Percentiles rank a stretch among this genome's conserved stretches.
phyloP scores from a whole-genome alignment of 768 basidiomycete species.

The Naematelia encephala region DNA sequence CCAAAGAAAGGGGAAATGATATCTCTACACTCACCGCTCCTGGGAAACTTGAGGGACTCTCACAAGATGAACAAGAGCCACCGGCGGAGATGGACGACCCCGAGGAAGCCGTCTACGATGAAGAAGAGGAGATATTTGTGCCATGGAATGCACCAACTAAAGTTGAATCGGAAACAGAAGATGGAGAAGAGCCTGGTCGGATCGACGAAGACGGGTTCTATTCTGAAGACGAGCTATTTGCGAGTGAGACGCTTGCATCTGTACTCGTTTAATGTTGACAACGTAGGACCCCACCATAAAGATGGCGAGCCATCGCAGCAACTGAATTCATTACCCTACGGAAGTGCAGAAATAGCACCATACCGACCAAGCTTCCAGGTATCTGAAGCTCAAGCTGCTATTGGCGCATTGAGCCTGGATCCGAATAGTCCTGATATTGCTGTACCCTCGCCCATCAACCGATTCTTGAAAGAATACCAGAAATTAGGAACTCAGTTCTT shows the following conservation, averaged over 20 bases:
- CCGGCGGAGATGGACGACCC: conserved; percentile 7
- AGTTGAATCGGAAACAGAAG: not conserved
- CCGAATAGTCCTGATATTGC: conserved; percentile 18
- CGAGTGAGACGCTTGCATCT: conserved; percentile 3
- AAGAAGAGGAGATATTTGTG: conserved; percentile 16
- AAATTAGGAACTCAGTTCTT: conserved; percentile 80
- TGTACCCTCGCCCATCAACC: conserved; percentile 61
- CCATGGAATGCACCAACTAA: conserved; percentile 5
- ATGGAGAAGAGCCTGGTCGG: conserved; percentile 8
- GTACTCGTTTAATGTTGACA: not conserved
- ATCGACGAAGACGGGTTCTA: conserved; percentile 24
- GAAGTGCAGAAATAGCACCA: not conserved
- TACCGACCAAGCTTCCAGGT: conserved; percentile 26
- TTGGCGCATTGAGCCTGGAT: conserved; percentile 30
- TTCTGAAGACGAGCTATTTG: conserved; percentile 28
- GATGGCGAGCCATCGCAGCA: not conserved
- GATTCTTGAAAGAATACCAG: conserved; percentile 85
- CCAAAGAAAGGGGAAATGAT: no score
- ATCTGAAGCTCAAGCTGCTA: conserved; percentile 18
- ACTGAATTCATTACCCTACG: not conserved
- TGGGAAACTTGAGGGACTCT: no score
- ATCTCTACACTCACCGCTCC: no score
- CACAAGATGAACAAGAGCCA: not conserved
- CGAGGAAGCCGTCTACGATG: conserved; percentile 20
- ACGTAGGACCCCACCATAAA: not conserved